Evolutionary conservation across 2,329 filamentous ascomycete species (phyloP).

Genomic region (Cladophialophora psammophila): DNA sequence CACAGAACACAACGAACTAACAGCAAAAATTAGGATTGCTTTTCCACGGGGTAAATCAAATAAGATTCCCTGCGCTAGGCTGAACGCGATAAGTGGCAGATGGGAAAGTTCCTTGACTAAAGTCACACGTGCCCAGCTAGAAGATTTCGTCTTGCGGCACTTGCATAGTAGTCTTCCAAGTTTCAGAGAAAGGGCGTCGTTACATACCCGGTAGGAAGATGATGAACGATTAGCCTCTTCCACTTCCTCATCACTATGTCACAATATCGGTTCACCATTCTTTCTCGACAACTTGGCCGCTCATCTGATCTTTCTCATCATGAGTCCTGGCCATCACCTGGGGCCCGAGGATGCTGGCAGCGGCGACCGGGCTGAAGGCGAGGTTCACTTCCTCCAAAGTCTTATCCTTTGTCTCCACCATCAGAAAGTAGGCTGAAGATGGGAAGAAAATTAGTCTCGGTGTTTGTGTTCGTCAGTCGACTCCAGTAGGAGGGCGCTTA

Average conservation of each 20-base stretch:
- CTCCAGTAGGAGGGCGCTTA: slow-evolving; percentile 36
- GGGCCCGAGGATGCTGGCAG: neutral
- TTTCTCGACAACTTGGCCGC: neutral
- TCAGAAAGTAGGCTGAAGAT: slow-evolving; percentile 10
- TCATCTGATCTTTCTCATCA: neutral
- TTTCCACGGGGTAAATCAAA: neutral
- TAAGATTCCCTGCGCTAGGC: no score
- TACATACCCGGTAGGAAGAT: no score
- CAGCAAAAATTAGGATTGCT: neutral
- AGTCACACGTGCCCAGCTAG: no score
- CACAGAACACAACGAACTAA: neutral
- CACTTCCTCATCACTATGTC: no score
- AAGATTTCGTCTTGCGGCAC: no score
- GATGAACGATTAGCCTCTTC: no score
- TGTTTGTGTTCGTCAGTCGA: neutral
- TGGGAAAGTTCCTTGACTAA: no score
- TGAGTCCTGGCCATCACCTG: neutral
- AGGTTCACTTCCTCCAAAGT: slow-evolving; percentile 12
- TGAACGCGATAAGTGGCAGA: no score
- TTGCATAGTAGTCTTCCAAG: no score
- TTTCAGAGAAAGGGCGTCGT: no score
- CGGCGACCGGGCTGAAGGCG: neutral
- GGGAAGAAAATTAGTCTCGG: neutral
- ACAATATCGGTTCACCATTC: neutral
- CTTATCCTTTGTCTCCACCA: slow-evolving; percentile 10